Conservation (phyloP, 805 yeast species). For the Metschnikowia noctiluminum region DNA sequence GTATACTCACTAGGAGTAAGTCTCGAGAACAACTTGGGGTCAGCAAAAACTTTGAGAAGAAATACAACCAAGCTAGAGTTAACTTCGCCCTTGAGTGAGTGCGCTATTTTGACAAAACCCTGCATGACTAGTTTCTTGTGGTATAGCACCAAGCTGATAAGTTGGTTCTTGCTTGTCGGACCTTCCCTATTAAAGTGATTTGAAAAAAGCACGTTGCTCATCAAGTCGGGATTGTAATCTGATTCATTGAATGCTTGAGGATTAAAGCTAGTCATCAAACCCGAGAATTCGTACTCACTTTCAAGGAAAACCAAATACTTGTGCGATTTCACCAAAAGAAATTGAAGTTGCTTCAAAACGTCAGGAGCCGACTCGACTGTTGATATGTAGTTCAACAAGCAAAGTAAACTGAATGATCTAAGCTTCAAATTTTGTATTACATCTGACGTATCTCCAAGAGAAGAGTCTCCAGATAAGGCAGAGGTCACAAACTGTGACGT, state of each 20-base stretch:
- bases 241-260: slow-evolving; percentile 26
- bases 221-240: slow-evolving; percentile 27
- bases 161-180: slow-evolving; percentile 24
- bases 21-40: slow-evolving; percentile 30
- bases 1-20: slow-evolving; percentile 5
- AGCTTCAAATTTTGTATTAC: slow-evolving; percentile 33
- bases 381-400: slow-evolving; percentile 37
- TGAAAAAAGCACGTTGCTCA: slow-evolving; percentile 29
- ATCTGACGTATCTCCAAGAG: slow-evolving; percentile 22
- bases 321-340: slow-evolving; percentile 38
- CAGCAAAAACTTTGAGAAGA: slow-evolving; percentile 36
- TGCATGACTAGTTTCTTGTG: slow-evolving; percentile 36
- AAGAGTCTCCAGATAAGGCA: slow-evolving; percentile 16
- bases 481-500: slow-evolving; percentile 38
- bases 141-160: slow-evolving; percentile 34
- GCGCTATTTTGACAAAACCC: slow-evolving; percentile 32
- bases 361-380: slow-evolving; percentile 40
- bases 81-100: slow-evolving; percentile 34
- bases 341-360: slow-evolving; percentile 38
- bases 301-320: slow-evolving; percentile 40
- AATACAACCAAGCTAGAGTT: slow-evolving; percentile 42
- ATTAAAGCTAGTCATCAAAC: slow-evolving; percentile 32
- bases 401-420: slow-evolving; percentile 36
- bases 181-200: slow-evolving; percentile 19
- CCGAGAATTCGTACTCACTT: slow-evolving; percentile 31